phyloP scores from a whole-genome alignment of 2,329 filamentous ascomycete genomes.

The Alternaria dauci region DNA sequence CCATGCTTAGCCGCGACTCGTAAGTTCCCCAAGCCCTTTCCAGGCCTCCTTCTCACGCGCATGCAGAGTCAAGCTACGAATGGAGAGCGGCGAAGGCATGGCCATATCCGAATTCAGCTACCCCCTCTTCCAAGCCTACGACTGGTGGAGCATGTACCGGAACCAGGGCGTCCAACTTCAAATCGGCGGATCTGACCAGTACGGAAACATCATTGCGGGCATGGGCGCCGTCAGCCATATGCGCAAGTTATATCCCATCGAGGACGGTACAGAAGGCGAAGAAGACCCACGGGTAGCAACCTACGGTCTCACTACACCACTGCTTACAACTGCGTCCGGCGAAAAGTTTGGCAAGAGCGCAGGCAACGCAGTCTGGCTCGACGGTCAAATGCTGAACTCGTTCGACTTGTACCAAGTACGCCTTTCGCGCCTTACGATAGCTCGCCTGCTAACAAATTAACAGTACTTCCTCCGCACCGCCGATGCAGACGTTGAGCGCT shows the following conservation, averaged over 20 bases:
- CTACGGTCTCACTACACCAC: constrained; percentile 87
- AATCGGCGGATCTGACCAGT: constrained; percentile 95
- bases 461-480: constrained; percentile 85
- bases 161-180: constrained; percentile 77
- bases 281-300: constrained; percentile 60
- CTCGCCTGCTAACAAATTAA: background rate
- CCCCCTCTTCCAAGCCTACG: constrained; percentile 92
- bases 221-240: constrained; percentile 84
- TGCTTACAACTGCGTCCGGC: constrained; percentile 84
- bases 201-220: constrained; percentile 92
- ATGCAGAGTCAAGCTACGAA: constrained; percentile 76
- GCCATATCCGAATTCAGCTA: constrained; percentile 94
- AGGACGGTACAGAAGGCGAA: constrained; percentile 19
- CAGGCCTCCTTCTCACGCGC: constrained; percentile 23
- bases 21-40: constrained; percentile 57
- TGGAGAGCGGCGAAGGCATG: constrained; percentile 90
- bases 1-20: constrained; percentile 90
- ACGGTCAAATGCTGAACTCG: constrained; percentile 77
- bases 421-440: background rate
- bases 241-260: constrained; percentile 53
- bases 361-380: constrained; percentile 93
- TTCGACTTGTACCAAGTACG: constrained; percentile 83
- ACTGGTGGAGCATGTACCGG: constrained; percentile 90
- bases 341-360: constrained; percentile 95
- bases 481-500: constrained; percentile 80